Percentiles rank a stretch among this genome's conserved stretches.
Conservation (phyloP, 176 grass and related monocot genomes). For the Phoenix roebelenii region DNA sequence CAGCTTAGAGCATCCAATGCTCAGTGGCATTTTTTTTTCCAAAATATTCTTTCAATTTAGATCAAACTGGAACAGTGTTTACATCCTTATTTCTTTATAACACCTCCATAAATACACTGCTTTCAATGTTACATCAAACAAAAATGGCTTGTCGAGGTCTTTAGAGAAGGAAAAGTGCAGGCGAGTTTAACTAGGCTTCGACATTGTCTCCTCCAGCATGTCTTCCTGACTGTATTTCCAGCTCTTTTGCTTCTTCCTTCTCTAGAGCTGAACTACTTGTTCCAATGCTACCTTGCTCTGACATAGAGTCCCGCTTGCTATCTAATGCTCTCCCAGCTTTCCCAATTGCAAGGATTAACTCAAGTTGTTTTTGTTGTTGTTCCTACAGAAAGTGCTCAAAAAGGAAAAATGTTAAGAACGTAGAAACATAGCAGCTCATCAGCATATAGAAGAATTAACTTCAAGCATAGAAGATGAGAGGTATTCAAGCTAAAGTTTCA, state of each 20-base stretch:
- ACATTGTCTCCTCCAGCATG: constrained; percentile 26
- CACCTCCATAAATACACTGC: background rate
- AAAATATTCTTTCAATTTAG: no score
- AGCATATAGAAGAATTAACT: no score
- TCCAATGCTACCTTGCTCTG: constrained; percentile 12
- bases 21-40: no score
- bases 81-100: no score
- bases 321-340: constrained; percentile 35
- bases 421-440: background rate
- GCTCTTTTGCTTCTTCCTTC: constrained; percentile 11
- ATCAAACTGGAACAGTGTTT: no score
- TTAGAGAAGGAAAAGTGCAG: background rate
- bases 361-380: constrained; percentile 83
- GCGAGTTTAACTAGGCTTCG: constrained; percentile 22
- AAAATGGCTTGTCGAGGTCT: constrained; percentile 9
- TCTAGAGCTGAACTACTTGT: constrained; percentile 11
- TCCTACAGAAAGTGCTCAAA: constrained; percentile 30
- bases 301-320: constrained; percentile 13
- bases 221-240: constrained; percentile 16
- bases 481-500: no score
- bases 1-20: no score
- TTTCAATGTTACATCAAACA: constrained; percentile 15
- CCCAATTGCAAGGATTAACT: constrained; percentile 63
- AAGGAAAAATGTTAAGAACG: background rate
- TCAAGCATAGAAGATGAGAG: no score